Evolutionary conservation across 1,139 yeast genomes (phyloP).

Genomic region (Suhomyces bribrorum): DNA sequence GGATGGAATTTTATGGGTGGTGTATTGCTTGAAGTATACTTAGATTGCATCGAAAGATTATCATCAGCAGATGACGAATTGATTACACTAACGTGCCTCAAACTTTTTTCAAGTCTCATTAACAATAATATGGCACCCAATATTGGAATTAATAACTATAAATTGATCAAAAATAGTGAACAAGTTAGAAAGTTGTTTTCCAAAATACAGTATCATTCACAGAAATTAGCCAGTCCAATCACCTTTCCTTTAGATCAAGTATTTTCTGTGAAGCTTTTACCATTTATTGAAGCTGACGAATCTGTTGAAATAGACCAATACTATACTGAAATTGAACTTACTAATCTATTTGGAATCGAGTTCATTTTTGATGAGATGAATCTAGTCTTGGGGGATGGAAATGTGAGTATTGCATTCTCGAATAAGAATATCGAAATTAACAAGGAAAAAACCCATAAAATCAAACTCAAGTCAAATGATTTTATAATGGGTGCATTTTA

Average conservation of each 20-base stretch:
- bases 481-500: constrained; percentile 29
- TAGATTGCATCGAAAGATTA: constrained; percentile 63
- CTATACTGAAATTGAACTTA: constrained; percentile 25
- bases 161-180: constrained; percentile 22
- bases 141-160: constrained; percentile 35
- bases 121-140: constrained; percentile 13
- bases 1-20: constrained; percentile 80
- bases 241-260: constrained; percentile 33
- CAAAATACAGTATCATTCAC: constrained; percentile 25
- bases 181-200: constrained; percentile 26
- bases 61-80: constrained; percentile 18
- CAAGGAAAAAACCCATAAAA: constrained; percentile 13
- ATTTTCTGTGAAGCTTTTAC: constrained; percentile 29
- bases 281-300: constrained; percentile 28
- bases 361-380: constrained; percentile 24
- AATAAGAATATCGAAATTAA: constrained; percentile 13
- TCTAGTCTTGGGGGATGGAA: constrained; percentile 20
- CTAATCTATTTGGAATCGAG: constrained; percentile 29
- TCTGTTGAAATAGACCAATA: constrained; percentile 22
- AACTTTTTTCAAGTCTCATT: constrained; percentile 35
- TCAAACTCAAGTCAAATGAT: constrained; percentile 25
- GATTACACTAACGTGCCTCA: constrained; percentile 34
- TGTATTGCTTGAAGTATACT: constrained; percentile 60
- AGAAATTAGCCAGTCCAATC: constrained; percentile 17
- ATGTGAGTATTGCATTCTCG: constrained; percentile 13